phyloP scores from a whole-genome alignment of 108 stramenopile species.

The Skeletonema menzelii region DNA sequence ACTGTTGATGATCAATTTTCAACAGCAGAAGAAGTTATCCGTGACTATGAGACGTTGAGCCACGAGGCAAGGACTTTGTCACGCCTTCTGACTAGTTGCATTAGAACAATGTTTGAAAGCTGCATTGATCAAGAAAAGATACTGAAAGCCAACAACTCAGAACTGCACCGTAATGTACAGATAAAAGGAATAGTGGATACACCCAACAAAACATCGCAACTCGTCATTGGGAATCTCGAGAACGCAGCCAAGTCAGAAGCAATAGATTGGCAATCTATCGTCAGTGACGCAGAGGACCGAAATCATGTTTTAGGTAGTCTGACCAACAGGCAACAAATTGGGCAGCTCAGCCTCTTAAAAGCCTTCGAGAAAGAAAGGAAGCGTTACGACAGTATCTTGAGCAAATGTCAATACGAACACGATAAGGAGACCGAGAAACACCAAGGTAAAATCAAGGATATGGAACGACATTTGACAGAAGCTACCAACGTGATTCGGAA shows the following conservation, averaged over 20 bases:
- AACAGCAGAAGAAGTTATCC: conserved; percentile 31
- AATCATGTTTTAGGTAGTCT: conserved; percentile 36
- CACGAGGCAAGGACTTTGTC: conserved; percentile 13
- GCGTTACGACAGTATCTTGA: conserved; percentile 14
- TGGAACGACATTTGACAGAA: conserved; percentile 17
- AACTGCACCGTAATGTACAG: conserved; percentile 15
- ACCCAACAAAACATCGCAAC: conserved; percentile 31
- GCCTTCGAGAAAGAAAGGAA: conserved; percentile 32
- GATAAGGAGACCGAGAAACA: conserved; percentile 14
- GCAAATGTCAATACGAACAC: conserved; percentile 21
- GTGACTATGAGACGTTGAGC: conserved; percentile 17
- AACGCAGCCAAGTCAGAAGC: conserved; percentile 29
- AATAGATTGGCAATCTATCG: conserved; percentile 35
- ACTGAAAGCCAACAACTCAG: conserved; percentile 26
- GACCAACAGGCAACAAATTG: conserved; percentile 43
- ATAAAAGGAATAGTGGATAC: neutral
- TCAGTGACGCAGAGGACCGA: conserved; percentile 32
- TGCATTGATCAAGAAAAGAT: conserved; percentile 41
- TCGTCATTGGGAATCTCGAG: conserved; percentile 19
- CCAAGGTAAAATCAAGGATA: conserved; percentile 23
- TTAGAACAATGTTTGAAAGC: conserved; percentile 36
- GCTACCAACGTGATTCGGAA: conserved; percentile 16
- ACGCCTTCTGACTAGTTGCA: conserved; percentile 29
- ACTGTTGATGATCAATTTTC: conserved; percentile 20
- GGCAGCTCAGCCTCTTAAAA: conserved; percentile 41